A percentile compares a stretch with the other conserved stretches of the same genome.
Conservation (phyloP, 1,284 basidiomycete species). For the Trametes hirsuta region DNA sequence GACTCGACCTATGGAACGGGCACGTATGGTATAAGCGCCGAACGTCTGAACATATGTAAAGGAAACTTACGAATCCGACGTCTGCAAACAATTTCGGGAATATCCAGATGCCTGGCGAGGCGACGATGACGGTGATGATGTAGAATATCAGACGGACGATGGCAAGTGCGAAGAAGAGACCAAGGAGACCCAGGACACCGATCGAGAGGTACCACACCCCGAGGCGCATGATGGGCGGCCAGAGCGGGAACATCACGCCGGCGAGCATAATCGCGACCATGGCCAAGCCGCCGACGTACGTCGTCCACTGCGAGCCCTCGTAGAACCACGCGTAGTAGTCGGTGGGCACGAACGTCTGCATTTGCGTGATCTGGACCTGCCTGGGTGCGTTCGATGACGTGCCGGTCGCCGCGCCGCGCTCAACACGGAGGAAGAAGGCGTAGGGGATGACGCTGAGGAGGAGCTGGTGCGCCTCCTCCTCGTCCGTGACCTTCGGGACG, state of each 20-base stretch:
- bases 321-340: slow-evolving; percentile 97
- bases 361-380: slow-evolving; percentile 78
- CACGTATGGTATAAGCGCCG: background rate
- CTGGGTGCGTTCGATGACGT: slow-evolving; percentile 76
- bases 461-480: slow-evolving; percentile 76
- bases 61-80: slow-evolving; percentile 90
- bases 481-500: slow-evolving; percentile 76
- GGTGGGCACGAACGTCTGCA: slow-evolving; percentile 79
- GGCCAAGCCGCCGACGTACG: slow-evolving; percentile 88
- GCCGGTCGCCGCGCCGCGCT: slow-evolving; percentile 75
- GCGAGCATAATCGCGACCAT: slow-evolving; percentile 96
- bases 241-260: slow-evolving; percentile 99
- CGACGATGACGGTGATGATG: slow-evolving; percentile 86
- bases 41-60: background rate
- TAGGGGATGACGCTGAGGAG: slow-evolving; percentile 79
- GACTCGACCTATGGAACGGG: slow-evolving; percentile 78
- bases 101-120: slow-evolving; percentile 96
- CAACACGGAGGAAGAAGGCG: slow-evolving; percentile 90
- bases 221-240: slow-evolving; percentile 92
- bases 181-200: slow-evolving; percentile 87
- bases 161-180: slow-evolving; percentile 89
- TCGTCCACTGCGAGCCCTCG: slow-evolving; percentile 92
- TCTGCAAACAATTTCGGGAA: slow-evolving; percentile 99
- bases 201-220: slow-evolving; percentile 97
- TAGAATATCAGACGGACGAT: slow-evolving; percentile 95